Evolutionary conservation across 768 basidiomycete species (phyloP).

Genomic region (Phaffia australis): DNA sequence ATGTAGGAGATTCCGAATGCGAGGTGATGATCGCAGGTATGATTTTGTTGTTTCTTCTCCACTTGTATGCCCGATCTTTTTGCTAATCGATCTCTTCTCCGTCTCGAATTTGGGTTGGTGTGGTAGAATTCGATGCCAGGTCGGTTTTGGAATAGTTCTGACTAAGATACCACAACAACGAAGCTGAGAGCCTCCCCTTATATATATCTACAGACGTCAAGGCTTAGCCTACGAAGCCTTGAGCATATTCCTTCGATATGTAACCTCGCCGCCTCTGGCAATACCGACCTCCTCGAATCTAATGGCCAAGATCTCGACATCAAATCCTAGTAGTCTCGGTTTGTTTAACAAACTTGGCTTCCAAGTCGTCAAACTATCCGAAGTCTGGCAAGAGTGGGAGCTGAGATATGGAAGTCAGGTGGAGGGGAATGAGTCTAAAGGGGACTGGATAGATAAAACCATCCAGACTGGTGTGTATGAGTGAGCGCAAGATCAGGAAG

Average conservation of each 20-base stretch:
- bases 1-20: conserved; percentile 57
- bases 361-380: conserved; percentile 51
- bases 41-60: conserved; percentile 23
- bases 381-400: conserved; percentile 75
- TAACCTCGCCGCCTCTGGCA: conserved; percentile 36
- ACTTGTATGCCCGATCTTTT: neutral
- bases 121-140: too few species aligned
- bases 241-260: conserved; percentile 48
- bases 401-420: conserved; percentile 44
- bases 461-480: too few species aligned
- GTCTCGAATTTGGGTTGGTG: neutral
- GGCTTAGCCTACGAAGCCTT: conserved; percentile 40
- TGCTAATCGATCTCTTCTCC: neutral
- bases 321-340: conserved; percentile 56
- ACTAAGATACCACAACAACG: too few species aligned
- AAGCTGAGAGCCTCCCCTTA: neutral
- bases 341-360: conserved; percentile 75
- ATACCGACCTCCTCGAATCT: conserved; percentile 46
- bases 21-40: conserved; percentile 88
- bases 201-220: conserved; percentile 46
- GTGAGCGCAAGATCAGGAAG: too few species aligned
- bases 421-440: neutral
- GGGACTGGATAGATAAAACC: too few species aligned
- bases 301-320: conserved; percentile 58
- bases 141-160: neutral